Percentiles rank a stretch among this genome's conserved stretches.
phyloP scores from a whole-genome alignment of 83 land plant genomes.

The Thuja plicata region DNA sequence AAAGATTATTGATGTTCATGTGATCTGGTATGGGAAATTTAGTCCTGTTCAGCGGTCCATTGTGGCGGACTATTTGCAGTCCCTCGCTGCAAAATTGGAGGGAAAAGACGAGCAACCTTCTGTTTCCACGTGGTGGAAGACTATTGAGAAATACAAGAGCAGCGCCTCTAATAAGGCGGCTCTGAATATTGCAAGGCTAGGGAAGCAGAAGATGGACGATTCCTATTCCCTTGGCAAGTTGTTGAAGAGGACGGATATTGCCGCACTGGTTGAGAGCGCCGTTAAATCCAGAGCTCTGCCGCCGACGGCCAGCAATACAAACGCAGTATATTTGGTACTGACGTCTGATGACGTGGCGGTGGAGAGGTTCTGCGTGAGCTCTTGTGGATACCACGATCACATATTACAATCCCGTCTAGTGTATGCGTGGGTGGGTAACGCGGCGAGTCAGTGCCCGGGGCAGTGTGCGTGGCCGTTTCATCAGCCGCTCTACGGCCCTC shows the following conservation, averaged over 20 bases:
- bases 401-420: not conserved
- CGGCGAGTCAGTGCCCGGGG: slow-evolving; percentile 59
- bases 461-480: slow-evolving; percentile 67
- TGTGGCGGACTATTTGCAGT: slow-evolving; percentile 40
- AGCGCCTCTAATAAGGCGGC: slow-evolving; percentile 12
- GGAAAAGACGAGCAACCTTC: slow-evolving; percentile 26
- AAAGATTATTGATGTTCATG: slow-evolving; percentile 27
- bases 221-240: slow-evolving; percentile 43
- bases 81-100: slow-evolving; percentile 16
- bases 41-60: slow-evolving; percentile 43
- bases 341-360: slow-evolving; percentile 46
- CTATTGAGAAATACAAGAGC: slow-evolving; percentile 37
- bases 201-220: slow-evolving; percentile 41
- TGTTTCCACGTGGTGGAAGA: slow-evolving; percentile 51
- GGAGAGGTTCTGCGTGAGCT: slow-evolving; percentile 49
- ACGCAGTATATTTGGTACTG: slow-evolving; percentile 34
- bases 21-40: slow-evolving; percentile 52
- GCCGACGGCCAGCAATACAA: slow-evolving; percentile 6
- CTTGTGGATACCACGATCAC: slow-evolving; percentile 41
- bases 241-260: slow-evolving; percentile 28
- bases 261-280: slow-evolving; percentile 27
- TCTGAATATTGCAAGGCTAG: slow-evolving; percentile 23
- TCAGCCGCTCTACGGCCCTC: slow-evolving; percentile 45
- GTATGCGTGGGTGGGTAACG: slow-evolving; percentile 60
- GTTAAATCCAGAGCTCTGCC: slow-evolving; percentile 9